Base-by-base conservation (phyloP, 805 yeast species). In the Zygoascus bituminiphila region DNA sequence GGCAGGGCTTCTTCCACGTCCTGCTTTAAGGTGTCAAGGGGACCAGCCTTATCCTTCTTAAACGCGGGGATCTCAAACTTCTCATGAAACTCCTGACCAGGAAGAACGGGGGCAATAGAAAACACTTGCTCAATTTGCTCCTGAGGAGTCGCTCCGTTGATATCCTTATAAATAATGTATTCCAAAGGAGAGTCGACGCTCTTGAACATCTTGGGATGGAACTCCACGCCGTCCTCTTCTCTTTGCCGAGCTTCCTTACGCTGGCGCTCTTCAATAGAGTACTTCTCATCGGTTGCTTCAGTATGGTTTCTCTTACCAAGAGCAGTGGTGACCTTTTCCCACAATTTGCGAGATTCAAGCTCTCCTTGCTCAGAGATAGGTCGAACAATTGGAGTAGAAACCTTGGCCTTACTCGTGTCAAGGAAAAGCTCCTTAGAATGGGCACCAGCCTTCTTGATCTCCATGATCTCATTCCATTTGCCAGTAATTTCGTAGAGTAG, bases 391-490 rank as follows among this genome's bases (percentile, higher is more conserved):
- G 98, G 97, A 48, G 68, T 70, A 26, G 68, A 54, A 1, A 81
- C 79, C 1, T 55, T 57, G 2, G 86, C 74, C 23, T 69, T 69
- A n/a, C 57, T 57, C 4, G 93, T 80, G 58, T 84, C 85, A 54
- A 82, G 78, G 26, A 84, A 74, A 4, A 73, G 70, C 5, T 69
- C 61, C 50, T 75, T 74, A 49, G 75, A 68, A 26, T 75, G 69
- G 0, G 77, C 73, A 45, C 63, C 62, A 43, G 74, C 53, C 53
- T 79, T 72, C 60, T 78, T 82, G 44, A 88, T 77, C 48, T 80
- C 75, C 77, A 93, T 81, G 1, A 79, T 70, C 53, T 82, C 96
- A 66, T 88, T 88, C 98, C 98, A 93, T 66, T 93, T 91, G 12
- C 98, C 98, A 9, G 82, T 58, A 35, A 91, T 72, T 56, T 79